Base-by-base conservation (phyloP, 2,329 filamentous ascomycete genomes). In the Curvularia sp. region DNA sequence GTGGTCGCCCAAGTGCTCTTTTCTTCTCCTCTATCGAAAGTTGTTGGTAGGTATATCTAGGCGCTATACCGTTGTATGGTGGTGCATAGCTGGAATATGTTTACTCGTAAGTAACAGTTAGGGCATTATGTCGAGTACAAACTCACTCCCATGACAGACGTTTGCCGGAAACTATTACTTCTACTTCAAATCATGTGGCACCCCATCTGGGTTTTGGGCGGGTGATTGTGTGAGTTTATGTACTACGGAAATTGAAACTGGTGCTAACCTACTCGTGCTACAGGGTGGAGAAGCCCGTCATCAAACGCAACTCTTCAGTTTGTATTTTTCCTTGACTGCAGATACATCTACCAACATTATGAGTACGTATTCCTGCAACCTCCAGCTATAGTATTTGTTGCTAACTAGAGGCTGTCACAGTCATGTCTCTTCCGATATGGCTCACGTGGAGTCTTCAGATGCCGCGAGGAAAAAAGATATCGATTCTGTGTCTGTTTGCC, bases 401-500 rank as follows among this genome's bases (percentile, higher is more conserved):
- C 15, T 18, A 5, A 45, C 27, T 15, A 9, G 43, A 55, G 5
- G 49, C 32, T 5, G 5, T 8, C 28, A 18, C 28, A 76, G 75
- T 78, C 41, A 77, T 78, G 72, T 59, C 72, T 13, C 64, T 79
- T 6, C 74, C 76, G 5, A 58, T 77, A 27, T 71, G 70, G 21
- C 66, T 78, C 1, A 76, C 76, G n/a, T 77, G 71, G 71, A 73
- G 73, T n/a, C 66, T 78, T 3, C 72, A 73, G 30, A 73, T 78
- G 64, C 69, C 73, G 3, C 51, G 49, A 7, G 51, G 55, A 9
- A 69, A 77, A 42, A 78, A 78, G 43, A 25, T 73, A 7, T 72
- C 70, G 4, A 68, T 78, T 27, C 69, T 72, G 18, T 56, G 61
- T 1, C 47, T 70, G 15, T 71, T 69, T 47, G 64, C 65, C 63